Evolutionary conservation across 139 green algal genomes (phyloP).

Genomic region (Asterochloris sp.): DNA sequence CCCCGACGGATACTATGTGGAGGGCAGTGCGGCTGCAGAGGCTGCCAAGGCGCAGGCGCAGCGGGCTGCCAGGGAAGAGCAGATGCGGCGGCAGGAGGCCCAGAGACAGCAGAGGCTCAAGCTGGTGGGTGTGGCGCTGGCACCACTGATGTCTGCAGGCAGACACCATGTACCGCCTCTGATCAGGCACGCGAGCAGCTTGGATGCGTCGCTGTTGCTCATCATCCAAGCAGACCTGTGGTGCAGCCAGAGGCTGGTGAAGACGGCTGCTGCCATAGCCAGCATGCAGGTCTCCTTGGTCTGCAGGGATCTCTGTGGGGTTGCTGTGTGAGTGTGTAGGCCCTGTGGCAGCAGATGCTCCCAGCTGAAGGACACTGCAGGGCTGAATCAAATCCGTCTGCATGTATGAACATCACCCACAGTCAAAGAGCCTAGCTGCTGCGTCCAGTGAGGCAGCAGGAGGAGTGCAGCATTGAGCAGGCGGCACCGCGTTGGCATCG

Average conservation of each 20-base stretch:
- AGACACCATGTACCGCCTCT: background rate
- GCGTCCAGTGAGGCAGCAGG: too few relatives aligned
- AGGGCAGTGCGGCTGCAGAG: conserved; percentile 35
- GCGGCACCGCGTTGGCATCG: too few relatives aligned
- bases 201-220: background rate
- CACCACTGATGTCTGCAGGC: background rate
- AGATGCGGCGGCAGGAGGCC: conserved; percentile 15
- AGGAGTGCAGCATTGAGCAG: too few relatives aligned
- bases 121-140: background rate
- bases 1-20: conserved; percentile 62
- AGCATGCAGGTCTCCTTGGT: background rate
- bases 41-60: conserved; percentile 13
- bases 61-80: background rate
- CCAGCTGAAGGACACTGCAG: too few relatives aligned
- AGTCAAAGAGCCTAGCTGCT: too few relatives aligned
- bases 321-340: too few relatives aligned
- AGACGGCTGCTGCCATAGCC: background rate
- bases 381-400: too few relatives aligned
- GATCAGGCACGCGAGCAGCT: background rate
- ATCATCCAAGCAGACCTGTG: background rate
- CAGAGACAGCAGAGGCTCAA: conserved; percentile 15
- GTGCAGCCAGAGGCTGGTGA: background rate
- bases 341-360: too few relatives aligned
- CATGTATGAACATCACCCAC: too few relatives aligned
- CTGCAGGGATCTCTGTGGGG: too few relatives aligned